phyloP scores from a whole-genome alignment of 139 green algal genomes.

The Chlorella sp. region DNA sequence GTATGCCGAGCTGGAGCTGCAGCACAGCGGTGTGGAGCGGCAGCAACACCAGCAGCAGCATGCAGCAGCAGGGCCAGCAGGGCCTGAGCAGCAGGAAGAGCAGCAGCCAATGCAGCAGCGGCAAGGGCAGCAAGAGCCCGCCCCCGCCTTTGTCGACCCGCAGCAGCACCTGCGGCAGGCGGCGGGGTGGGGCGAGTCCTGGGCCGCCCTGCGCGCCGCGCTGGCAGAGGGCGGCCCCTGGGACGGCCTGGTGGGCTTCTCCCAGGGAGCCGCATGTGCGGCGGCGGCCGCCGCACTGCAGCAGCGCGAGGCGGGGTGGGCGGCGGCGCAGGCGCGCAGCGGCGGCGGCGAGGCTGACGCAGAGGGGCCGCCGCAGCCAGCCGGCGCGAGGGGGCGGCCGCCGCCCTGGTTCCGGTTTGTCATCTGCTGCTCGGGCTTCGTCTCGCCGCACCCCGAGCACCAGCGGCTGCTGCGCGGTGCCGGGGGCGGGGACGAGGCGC shows the following conservation, averaged over 20 bases:
- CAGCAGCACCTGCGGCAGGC: slow-evolving; percentile 62
- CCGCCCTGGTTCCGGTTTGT: slow-evolving; percentile 19
- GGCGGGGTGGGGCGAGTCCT: slow-evolving; percentile 63
- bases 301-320: no score
- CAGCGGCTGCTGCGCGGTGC: neutral
- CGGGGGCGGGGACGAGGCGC: neutral
- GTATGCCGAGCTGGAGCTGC: slow-evolving; percentile 10
- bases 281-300: slow-evolving; percentile 25
- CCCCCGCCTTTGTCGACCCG: neutral
- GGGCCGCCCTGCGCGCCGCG: slow-evolving; percentile 35
- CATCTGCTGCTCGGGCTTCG: slow-evolving; percentile 43
- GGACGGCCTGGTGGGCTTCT: slow-evolving; percentile 88
- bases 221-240: slow-evolving; percentile 58
- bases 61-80: neutral
- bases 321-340: no score
- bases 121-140: neutral
- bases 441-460: slow-evolving; percentile 17
- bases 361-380: no score
- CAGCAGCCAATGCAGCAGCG: neutral
- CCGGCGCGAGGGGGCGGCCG: neutral
- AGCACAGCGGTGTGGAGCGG: neutral
- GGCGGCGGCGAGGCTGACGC: neutral
- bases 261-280: slow-evolving; percentile 69
- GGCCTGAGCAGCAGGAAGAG: neutral
- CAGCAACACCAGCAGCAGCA: neutral